A percentile compares a stretch with the other conserved stretches of the same genome.
Conservation (phyloP, 75 land plant species). For the Ceratopteris richardii region DNA sequence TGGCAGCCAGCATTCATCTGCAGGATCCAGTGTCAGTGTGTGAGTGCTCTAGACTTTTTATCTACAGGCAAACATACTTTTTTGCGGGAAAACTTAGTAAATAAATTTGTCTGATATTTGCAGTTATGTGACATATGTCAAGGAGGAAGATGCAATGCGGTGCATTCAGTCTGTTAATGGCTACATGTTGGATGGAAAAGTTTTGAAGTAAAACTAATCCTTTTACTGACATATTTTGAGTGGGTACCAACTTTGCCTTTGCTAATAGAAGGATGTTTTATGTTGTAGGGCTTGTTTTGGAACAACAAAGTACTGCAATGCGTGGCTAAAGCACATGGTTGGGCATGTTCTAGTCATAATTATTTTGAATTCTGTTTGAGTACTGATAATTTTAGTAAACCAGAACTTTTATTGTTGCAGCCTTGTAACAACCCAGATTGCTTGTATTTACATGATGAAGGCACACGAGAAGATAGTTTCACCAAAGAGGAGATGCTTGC, state of each 20-base stretch:
- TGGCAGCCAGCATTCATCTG: constrained; percentile 43
- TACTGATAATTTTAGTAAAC: too few relatives aligned
- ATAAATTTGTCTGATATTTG: not conserved
- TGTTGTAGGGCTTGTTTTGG: constrained; percentile 84
- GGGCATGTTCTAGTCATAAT: constrained; percentile 8
- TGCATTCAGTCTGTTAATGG: constrained; percentile 79
- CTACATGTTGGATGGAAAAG: constrained; percentile 56
- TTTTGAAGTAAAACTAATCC: constrained; percentile 36
- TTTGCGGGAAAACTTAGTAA: too few relatives aligned
- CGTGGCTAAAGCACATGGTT: constrained; percentile 84
- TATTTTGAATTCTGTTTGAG: too few relatives aligned
- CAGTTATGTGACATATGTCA: constrained; percentile 79
- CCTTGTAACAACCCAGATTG: constrained; percentile 90
- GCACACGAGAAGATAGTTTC: constrained; percentile 77
- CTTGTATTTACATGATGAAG: constrained; percentile 79
- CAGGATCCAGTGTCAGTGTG: constrained; percentile 60
- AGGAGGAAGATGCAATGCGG: constrained; percentile 76
- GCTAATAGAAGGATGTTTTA: constrained; percentile 5
- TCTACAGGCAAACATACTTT: too few relatives aligned
- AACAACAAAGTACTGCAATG: constrained; percentile 85
- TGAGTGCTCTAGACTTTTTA: too few relatives aligned
- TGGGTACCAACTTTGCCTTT: not conserved
- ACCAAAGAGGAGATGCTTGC: constrained; percentile 79
- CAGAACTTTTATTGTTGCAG: constrained; percentile 36
- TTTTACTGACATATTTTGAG: not conserved